Evolutionary conservation across 768 basidiomycete genomes (phyloP).

Genomic region (Boletus fagicola): DNA sequence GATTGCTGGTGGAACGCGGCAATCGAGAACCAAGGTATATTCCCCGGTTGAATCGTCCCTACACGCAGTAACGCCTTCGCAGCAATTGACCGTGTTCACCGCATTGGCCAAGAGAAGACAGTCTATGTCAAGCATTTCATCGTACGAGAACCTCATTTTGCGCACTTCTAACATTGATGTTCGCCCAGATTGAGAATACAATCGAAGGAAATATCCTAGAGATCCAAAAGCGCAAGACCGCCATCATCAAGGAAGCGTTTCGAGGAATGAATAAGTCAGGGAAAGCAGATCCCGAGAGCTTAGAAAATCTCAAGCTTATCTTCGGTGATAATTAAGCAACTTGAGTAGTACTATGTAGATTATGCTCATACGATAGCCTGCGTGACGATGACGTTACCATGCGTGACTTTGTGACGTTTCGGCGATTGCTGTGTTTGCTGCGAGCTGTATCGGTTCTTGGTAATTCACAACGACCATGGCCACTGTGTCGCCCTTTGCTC

Average conservation of each 20-base stretch:
- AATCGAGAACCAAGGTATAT: slow-evolving; percentile 70
- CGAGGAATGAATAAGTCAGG: slow-evolving; percentile 48
- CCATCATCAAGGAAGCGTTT: slow-evolving; percentile 84
- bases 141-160: slow-evolving; percentile 39
- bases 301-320: slow-evolving; percentile 67
- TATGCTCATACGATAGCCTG: too few species aligned
- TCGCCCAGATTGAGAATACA: slow-evolving; percentile 59
- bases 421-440: slow-evolving; percentile 22
- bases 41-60: background rate
- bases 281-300: slow-evolving; percentile 61
- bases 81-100: slow-evolving; percentile 85
- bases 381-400: slow-evolving; percentile 47
- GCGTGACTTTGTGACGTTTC: slow-evolving; percentile 24
- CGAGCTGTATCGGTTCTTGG: slow-evolving; percentile 13
- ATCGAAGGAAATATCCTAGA: slow-evolving; percentile 77
- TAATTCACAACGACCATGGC: slow-evolving; percentile 31
- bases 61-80: slow-evolving; percentile 6
- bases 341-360: background rate
- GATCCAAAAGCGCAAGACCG: slow-evolving; percentile 85
- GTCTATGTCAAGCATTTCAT: slow-evolving; percentile 87
- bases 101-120: slow-evolving; percentile 78
- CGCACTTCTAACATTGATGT: background rate
- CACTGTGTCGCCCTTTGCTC: slow-evolving; percentile 58
- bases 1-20: slow-evolving; percentile 93
- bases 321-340: slow-evolving; percentile 14